Evolutionary conservation across 495 filamentous ascomycete genomes (phyloP), one percentile per base, ranked within the genome.

Genomic region (Durotheca rogersii): DNA sequence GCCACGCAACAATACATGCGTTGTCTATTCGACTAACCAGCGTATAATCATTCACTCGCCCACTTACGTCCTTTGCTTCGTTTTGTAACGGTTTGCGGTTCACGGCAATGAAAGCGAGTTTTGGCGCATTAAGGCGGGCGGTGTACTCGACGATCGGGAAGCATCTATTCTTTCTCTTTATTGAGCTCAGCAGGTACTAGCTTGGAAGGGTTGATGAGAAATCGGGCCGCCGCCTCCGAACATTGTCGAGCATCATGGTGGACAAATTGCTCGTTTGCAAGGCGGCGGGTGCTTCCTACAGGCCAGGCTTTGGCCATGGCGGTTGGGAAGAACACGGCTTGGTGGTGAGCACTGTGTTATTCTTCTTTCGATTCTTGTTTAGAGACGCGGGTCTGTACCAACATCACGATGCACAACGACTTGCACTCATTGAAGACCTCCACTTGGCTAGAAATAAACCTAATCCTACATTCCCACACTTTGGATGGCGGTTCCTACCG

Each of bases 401-500:
- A 47, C 21, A 51, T 56, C 20, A 56, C 30, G 57, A 60, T 51
- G 31, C 56, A 52, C 37, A 46, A 56, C 40, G 31, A 48, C 37
- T 27, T 29, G 11, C 16, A 16, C 40, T 35, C 31, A 15, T 52
- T 56, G 33, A 29, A 47, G 42, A 47, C 31, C 32, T 52, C 14
- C 14, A 17, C 53, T 51, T 51, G 40, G 50, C 15, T 56, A 56
- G 47, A 60, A 41, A 45, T 36, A 44, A 44, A 55, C 41, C 51
- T 37, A 30, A 35, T 31, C 10, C 19, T 48, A 27, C 20, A 37
- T 31, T 51, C 10, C 19, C 44, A 27, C 20, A 37, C 23, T 51
- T 31, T 16, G 45, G 44, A 35, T n/a, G 43, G 46, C 43, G 4
- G 18, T 5, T 20, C 36, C 14, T 21, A 18, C 10, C 46, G 19